A percentile compares a stretch with the other conserved stretches of the same genome.
phyloP scores from a whole-genome alignment of 2,329 filamentous ascomycete genomes.

The Fonsecaea nubica region DNA sequence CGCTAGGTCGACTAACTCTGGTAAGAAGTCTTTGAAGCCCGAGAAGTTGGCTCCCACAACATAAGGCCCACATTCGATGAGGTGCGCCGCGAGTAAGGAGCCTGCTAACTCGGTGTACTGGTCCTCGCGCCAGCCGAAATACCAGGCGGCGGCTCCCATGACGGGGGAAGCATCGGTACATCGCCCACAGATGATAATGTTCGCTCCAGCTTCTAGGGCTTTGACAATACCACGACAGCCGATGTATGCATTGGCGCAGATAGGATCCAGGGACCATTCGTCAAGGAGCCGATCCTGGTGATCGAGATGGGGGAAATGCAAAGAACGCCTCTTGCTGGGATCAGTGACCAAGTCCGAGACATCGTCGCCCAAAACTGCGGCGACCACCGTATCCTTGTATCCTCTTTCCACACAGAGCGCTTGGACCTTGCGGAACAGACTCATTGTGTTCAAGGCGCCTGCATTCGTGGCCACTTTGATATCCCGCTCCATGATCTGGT shows the following conservation, averaged over 20 bases:
- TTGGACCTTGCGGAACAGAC: constrained; percentile 10
- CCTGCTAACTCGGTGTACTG: constrained; percentile 36
- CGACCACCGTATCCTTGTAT: constrained; percentile 8
- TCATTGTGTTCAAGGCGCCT: constrained; percentile 31
- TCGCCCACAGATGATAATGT: constrained; percentile 45
- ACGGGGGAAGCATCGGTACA: constrained; percentile 42
- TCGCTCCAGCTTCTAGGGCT: constrained; percentile 41
- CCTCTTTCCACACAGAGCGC: constrained; percentile 12
- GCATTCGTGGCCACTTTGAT: constrained; percentile 39
- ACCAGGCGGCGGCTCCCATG: constrained; percentile 39
- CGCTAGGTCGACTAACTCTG: constrained; percentile 44
- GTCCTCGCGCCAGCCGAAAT: constrained; percentile 25
- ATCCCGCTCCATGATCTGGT: constrained; percentile 15
- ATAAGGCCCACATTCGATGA: constrained; percentile 44
- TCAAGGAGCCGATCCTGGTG: constrained; percentile 3
- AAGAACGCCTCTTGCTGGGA: neutral
- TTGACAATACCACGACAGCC: constrained; percentile 53
- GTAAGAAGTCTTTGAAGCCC: constrained; percentile 50
- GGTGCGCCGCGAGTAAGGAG: constrained; percentile 44
- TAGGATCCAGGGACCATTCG: constrained; percentile 15
- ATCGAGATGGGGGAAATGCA: constrained; percentile 7
- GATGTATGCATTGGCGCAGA: constrained; percentile 51
- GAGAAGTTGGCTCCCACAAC: constrained; percentile 31
- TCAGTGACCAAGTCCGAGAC: constrained; percentile 9
- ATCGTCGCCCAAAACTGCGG: constrained; percentile 14